Evolutionary conservation across 2,329 filamentous ascomycete genomes (phyloP), one percentile per base, ranked within the genome.

Genomic region (Emergomyces africanus): DNA sequence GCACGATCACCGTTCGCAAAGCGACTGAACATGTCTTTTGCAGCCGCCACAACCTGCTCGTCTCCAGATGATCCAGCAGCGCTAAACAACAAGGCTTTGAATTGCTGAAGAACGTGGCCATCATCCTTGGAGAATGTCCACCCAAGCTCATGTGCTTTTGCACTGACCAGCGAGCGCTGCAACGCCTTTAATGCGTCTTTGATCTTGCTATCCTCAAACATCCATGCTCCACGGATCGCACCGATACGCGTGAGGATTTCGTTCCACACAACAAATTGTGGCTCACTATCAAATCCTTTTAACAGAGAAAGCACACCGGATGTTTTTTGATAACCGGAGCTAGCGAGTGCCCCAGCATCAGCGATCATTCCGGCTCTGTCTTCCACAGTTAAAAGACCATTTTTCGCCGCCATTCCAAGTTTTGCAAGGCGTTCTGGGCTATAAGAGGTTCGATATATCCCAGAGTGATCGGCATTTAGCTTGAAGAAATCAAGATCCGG

Each of bases 311-410:
- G 76, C 57, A 96, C 81, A 14, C 90, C 90, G 18, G 91, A 95
- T 0, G 92, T 96, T 79, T 89, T 95, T 72, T 95, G 89, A 72
- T 95, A 95, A 37, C 92, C 92, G 54, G 91, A 94, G 41, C 88
- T 83, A 57, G 92, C 89, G 65, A 97, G 80, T 35, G 92, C 90
- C 66, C 90, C 90, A 3, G 92, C 90, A 73, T 97, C 92, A 37
- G 89, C 88, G 71, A 95, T 89, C 88, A 97, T 95, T 69, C 92
- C 92, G 54, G 92, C 89, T 61, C 92, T 85, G 71, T 97, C 92
- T 74, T 96, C 90, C 6, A 95, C 90, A 12, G 84, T 86, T 59
- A 97, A 78, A 10, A 91, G 80, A 4, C 88, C 89, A 53, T 85
- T 76, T 74, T 88, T 94, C 53, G 90, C 92, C 59, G 91, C 89